phyloP scores from a whole-genome alignment of 495 filamentous ascomycete species.

The Glonium stellatum region DNA sequence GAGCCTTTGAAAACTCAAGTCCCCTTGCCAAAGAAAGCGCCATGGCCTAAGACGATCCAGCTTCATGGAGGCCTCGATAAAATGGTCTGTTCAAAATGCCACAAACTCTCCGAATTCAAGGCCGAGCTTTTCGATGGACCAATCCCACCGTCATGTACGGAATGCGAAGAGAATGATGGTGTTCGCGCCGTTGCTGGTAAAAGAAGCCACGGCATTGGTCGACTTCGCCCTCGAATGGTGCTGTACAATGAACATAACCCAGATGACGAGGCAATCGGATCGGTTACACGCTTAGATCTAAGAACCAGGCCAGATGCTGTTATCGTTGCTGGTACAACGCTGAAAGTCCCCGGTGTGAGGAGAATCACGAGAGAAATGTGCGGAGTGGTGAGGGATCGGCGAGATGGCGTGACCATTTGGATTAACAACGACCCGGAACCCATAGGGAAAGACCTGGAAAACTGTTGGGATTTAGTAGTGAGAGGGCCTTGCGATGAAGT shows the following conservation, averaged over 20 bases:
- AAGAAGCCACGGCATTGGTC: constrained; percentile 87
- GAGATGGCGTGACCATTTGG: constrained; percentile 89
- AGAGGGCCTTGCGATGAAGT: constrained; percentile 83
- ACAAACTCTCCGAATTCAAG: constrained; percentile 67
- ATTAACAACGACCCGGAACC: constrained; percentile 85
- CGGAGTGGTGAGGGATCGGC: constrained; percentile 62
- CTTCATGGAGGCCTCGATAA: constrained; percentile 89
- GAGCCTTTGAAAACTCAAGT: constrained; percentile 69
- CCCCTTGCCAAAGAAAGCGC: constrained; percentile 67
- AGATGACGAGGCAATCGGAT: constrained; percentile 90
- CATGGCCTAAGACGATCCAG: constrained; percentile 90
- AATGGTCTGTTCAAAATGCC: constrained; percentile 94
- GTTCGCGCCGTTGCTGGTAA: constrained; percentile 76
- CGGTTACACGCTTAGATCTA: constrained; percentile 76
- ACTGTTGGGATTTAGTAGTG: constrained; percentile 87
- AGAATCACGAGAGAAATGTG: constrained; percentile 89
- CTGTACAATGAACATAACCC: constrained; percentile 97
- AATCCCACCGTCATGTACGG: constrained; percentile 70
- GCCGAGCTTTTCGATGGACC: constrained; percentile 75
- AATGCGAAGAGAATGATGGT: constrained; percentile 66
- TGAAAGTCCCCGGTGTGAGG: constrained; percentile 89
- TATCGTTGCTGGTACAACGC: constrained; percentile 87
- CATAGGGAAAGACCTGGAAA: constrained; percentile 72
- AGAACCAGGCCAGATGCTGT: constrained; percentile 80
- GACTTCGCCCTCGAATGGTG: constrained; percentile 85